Percentiles rank a stretch among this genome's conserved stretches.
phyloP scores from a whole-genome alignment of 1,284 basidiomycete species.

The Volvariella volvacea region DNA sequence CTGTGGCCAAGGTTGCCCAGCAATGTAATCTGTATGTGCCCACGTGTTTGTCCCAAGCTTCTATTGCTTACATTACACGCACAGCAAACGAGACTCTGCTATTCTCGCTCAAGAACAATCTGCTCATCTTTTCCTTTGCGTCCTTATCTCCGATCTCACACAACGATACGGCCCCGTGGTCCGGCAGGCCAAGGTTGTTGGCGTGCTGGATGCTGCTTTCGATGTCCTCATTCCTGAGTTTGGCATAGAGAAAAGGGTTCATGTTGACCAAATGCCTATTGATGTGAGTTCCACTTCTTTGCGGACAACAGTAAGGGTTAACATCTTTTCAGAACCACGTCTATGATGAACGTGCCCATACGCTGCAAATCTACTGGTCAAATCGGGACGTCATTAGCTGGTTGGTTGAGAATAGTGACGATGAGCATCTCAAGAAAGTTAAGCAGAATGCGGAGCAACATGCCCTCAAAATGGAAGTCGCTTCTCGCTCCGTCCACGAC shows the following conservation, averaged over 20 bases:
- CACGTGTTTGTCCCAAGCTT: conserved; percentile 5
- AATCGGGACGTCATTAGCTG: conserved; percentile 87
- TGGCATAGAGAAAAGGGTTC: conserved; percentile 96
- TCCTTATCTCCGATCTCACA: conserved; percentile 89
- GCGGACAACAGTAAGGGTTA: conserved; percentile 2
- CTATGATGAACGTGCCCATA: conserved; percentile 88
- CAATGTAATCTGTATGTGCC: conserved; percentile 86
- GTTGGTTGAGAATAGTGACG: conserved; percentile 92
- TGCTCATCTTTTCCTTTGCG: conserved; percentile 90
- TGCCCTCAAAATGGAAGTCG: conserved; percentile 81
- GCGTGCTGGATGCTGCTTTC: conserved; percentile 92
- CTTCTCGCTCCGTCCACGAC: conserved; percentile 72
- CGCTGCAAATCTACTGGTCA: conserved; percentile 91
- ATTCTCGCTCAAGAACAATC: conserved; percentile 94
- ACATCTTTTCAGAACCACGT: conserved; percentile 66
- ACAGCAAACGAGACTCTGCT: conserved; percentile 85
- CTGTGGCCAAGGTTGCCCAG: conserved; percentile 95
- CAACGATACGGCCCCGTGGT: conserved; percentile 93
- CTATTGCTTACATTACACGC: conserved; percentile 6
- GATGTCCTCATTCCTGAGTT: conserved; percentile 93
- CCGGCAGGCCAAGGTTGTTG: conserved; percentile 88
- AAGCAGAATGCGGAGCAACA: conserved; percentile 84
- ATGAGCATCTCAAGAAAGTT: conserved; percentile 88
- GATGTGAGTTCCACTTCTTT: conserved; percentile 50
- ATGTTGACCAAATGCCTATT: conserved; percentile 98